phyloP scores from a whole-genome alignment of 2,329 filamentous ascomycete genomes.

The Zymoseptoria ardabiliae region DNA sequence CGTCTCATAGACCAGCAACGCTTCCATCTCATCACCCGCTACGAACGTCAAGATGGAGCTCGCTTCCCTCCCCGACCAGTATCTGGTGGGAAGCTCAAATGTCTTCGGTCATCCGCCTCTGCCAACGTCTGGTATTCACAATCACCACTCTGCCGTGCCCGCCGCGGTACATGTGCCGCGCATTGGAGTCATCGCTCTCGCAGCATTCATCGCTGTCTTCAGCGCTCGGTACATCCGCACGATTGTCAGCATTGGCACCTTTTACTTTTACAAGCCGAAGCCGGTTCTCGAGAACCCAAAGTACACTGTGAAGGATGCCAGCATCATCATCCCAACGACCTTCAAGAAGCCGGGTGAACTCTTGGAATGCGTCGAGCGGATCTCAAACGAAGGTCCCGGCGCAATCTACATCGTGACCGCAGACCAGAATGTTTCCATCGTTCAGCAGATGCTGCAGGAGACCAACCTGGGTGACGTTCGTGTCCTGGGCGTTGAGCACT shows the following conservation, averaged over 20 bases:
- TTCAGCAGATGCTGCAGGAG: slow-evolving; percentile 9
- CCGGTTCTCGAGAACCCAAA: slow-evolving; percentile 19
- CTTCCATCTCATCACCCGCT: not conserved
- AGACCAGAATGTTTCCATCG: slow-evolving; percentile 16
- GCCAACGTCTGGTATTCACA: not conserved
- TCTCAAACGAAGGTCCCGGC: slow-evolving; percentile 19
- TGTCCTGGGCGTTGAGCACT: slow-evolving; percentile 27
- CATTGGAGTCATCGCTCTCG: not conserved
- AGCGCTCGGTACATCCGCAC: slow-evolving; percentile 23
- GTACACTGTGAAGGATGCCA: slow-evolving; percentile 23
- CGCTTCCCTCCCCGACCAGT: not conserved
- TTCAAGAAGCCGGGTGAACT: slow-evolving; percentile 27
- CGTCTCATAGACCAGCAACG: not conserved
- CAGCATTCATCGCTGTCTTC: slow-evolving; percentile 14
- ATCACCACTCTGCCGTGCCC: not conserved
- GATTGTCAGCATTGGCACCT: slow-evolving; percentile 25
- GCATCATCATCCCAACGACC: slow-evolving; percentile 30
- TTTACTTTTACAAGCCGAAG: slow-evolving; percentile 23
- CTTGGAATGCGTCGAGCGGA: slow-evolving; percentile 22
- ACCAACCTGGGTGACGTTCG: slow-evolving; percentile 11
- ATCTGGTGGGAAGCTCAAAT: not conserved
- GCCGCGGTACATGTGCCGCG: not conserved
- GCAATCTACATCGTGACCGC: slow-evolving; percentile 26
- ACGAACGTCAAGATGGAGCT: not conserved
- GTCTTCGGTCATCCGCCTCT: not conserved